A percentile compares a stretch with the other conserved stretches of the same genome.
Evolutionary conservation across 345 rosid species (phyloP).

Genomic region (Trapa incisa): DNA sequence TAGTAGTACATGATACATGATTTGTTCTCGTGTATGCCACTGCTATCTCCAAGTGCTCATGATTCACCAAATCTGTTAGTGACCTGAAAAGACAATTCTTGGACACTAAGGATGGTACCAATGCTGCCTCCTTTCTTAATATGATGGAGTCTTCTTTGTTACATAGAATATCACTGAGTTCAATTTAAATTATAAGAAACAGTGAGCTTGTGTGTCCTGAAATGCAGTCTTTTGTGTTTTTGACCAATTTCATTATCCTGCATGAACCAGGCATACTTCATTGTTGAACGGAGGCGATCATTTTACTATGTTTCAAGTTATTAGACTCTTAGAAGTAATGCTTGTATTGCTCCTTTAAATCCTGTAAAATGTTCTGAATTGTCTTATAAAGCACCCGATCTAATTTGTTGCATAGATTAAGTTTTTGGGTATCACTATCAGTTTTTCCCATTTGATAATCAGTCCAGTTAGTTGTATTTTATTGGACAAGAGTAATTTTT

Average conservation of each 20-base stretch:
- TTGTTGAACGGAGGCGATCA: neutral
- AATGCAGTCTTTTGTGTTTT: neutral
- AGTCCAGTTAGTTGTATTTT: too few relatives aligned
- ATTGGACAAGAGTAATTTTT: too few relatives aligned
- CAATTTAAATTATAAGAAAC: neutral
- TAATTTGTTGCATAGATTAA: neutral
- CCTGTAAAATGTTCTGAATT: neutral
- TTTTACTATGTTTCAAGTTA: neutral
- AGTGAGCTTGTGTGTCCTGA: neutral
- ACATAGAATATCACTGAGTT: too few relatives aligned
- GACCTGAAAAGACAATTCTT: neutral
- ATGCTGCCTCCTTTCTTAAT: neutral
- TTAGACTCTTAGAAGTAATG: neutral
- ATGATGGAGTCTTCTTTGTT: too few relatives aligned
- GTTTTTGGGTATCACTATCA: too few relatives aligned
- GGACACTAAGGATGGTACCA: neutral
- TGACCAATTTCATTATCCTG: neutral
- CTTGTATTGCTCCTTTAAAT: neutral
- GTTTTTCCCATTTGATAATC: too few relatives aligned
- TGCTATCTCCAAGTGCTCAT: neutral
- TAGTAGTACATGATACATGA: neutral
- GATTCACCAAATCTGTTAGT: neutral
- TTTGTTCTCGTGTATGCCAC: neutral
- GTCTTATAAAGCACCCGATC: neutral
- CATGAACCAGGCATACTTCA: neutral